Base-by-base conservation (phyloP, 2,329 filamentous ascomycete genomes). In the Beauveria medogensis region DNA sequence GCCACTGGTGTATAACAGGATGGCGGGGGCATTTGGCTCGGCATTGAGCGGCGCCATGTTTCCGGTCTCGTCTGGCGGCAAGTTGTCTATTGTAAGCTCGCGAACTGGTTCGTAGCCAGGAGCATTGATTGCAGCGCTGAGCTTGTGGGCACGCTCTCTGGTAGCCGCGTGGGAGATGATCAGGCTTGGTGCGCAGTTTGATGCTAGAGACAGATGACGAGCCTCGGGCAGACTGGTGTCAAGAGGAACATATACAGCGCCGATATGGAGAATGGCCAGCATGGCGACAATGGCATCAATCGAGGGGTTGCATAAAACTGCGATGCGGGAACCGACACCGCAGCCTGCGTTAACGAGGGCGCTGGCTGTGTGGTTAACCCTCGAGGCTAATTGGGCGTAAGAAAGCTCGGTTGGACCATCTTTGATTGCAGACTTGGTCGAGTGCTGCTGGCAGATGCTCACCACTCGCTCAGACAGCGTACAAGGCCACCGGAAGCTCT, bases 251-350 rank as follows among this genome's bases (percentile, higher is more conserved):
- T 75, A 75, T 1, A 71, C 64, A 2, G 64, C 70, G 0, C 76
- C 77, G 10, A 75, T 48, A 0, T 70, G 66, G 59, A 73, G 63
- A 44, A 79, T 76, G 20, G 74, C 78, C 8, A 80, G 68, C 53
- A 79, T 59, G 0, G 73, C 75, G 54, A 63, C 70, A 5, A 76
- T 63, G 67, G 67, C 75, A 44, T 78, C 72, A 0, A 66, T 43
- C 0, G 67, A 63, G 0, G 79, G 69, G 4, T 76, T 55, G 43
- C 75, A 73, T 54, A 78, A 74, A 2, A 82, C 75, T 0, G 65
- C 72, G 2, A 82, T 71, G 0, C 60, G 56, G 10, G 66, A 66
- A 0, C 59, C 61, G 14, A 16, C 18, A 14, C 53, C 41, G 18
- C 18, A 37, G 48, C 48, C 48, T 22, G 48, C 3, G 14, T 12